Evolutionary conservation across 2,329 filamentous ascomycete genomes (phyloP).

Genomic region (Rugonectria rugulosa): DNA sequence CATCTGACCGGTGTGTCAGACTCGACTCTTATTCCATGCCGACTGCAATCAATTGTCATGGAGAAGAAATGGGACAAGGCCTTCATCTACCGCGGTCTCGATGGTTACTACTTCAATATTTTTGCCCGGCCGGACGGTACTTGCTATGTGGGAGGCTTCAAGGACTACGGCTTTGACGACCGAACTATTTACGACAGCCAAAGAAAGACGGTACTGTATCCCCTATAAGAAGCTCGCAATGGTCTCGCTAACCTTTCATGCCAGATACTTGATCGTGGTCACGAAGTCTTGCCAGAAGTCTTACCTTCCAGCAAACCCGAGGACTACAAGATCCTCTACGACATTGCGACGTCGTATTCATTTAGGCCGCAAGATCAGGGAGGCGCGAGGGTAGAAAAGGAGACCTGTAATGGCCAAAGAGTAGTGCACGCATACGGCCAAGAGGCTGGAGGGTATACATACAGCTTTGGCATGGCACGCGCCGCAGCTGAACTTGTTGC

Average conservation of each 20-base stretch:
- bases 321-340: constrained; percentile 12
- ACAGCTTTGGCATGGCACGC: constrained; percentile 8
- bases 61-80: background rate
- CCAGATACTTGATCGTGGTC: background rate
- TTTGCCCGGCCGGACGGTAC: constrained; percentile 11
- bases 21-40: background rate
- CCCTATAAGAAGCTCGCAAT: background rate
- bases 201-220: constrained; percentile 4
- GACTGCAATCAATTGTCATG: constrained; percentile 10
- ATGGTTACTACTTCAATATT: constrained; percentile 15
- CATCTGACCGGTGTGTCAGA: background rate
- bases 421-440: constrained; percentile 15
- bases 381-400: constrained; percentile 3
- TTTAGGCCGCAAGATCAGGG: constrained; percentile 1
- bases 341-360: constrained; percentile 6
- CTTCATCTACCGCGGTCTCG: constrained; percentile 10
- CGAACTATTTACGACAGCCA: constrained; percentile 5
- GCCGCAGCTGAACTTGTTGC: background rate
- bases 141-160: constrained; percentile 10
- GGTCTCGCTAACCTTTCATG: background rate
- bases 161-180: constrained; percentile 2
- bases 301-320: background rate
- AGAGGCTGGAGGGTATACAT: constrained; percentile 10
- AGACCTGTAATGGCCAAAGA: constrained; percentile 6
- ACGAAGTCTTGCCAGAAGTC: background rate